Evolutionary conservation across 768 basidiomycete species (phyloP), one percentile per base, ranked within the genome.

Genomic region (Termitomyces sp.): DNA sequence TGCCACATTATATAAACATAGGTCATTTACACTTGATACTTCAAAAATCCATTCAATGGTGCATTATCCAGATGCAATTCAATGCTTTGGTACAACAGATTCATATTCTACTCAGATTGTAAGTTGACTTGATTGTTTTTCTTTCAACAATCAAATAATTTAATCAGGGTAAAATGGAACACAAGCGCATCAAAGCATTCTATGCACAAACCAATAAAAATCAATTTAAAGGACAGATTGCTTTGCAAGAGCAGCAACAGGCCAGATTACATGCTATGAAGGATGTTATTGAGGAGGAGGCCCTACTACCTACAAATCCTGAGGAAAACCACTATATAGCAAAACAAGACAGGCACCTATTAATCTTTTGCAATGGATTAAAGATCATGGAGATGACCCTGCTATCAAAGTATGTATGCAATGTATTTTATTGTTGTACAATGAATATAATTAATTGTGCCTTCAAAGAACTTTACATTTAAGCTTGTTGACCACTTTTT

Each of bases 1-100:
- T 17, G 10, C 10, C 4, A 37, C 56, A 21, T 37, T n/a, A 21
- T 19, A 56, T 41, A 63, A 54, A 32, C 44, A 7, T 27, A 68
- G 64, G 52, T 34, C 32, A 9, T 65, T 67, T 59, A 68, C 63
- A 49, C 41, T 69, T 10, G 25, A 53, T 1, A 74, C 69, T 0
- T 68, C 65, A 37, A 75, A 75, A 49, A 61, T 65, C 4, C 73
- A 75, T 54, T 60, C 66, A 8, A 10, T 41, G 1, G 19, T 41
- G 40, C 40, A 41, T 41, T n/a, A 41, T 21, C 40, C 8, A 21
- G 21, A 41, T 10, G 40, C 40, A 41, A 41, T 21, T 21, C 40
- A 8, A 41, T 11, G 11, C 10, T 41, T 41, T 41, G n/a, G 19
- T 1, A 40, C 38, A 7, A 40, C 38, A 40, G 40, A 41, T 11